Base-by-base conservation (phyloP, 177 flowering plant species). In the Tripterygium wilfordii region DNA sequence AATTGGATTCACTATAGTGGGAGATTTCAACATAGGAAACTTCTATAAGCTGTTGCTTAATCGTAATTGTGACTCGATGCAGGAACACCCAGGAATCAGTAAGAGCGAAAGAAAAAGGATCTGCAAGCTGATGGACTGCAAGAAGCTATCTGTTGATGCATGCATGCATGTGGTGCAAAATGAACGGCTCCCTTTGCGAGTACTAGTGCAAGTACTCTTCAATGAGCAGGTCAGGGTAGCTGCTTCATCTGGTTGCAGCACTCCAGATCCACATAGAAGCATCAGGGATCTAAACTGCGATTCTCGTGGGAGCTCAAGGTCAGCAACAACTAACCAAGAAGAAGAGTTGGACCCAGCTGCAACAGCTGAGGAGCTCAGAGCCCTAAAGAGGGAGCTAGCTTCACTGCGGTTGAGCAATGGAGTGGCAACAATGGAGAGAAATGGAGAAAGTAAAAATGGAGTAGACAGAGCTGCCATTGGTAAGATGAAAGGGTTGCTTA, bases 101-200 rank as follows among this genome's bases (percentile, higher is more conserved):
- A 76, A 78, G 60, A 51, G 74, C 31, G 80, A 78, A 45, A 70
- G 76, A 52, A 75, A 78, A 48, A 68, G 50, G 24, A 65, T 78
- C 43, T 78, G 83, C 70, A 60, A 58, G 54, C 67, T 76, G 53
- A 72, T 78, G 70, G 80, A 78, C 67, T 69, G 76, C 65, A 65
- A 63, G 63, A 75, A 72, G 49, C 76, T 78, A 24, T 78, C 83
- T 10, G 70, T 60, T 8, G 80, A 78, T 14, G 78, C 83, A 2
- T 69, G 74, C 52, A 64, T 55, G 68, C 83, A 75, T 25, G 83
- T 80, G 0, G 79, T 75, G 15, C 83, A 78, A 47, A 78, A 78
- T 29, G 83, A 78, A 60, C 60, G 83, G 27, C 78, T 78, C 10
- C 83, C 78, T 1, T 42, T 78, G 25, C 78, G 80, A 7, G 71